Evolutionary conservation across 1,284 basidiomycete genomes (phyloP), one percentile per base, ranked within the genome.

Genomic region (Ceratobasidium sp.): DNA sequence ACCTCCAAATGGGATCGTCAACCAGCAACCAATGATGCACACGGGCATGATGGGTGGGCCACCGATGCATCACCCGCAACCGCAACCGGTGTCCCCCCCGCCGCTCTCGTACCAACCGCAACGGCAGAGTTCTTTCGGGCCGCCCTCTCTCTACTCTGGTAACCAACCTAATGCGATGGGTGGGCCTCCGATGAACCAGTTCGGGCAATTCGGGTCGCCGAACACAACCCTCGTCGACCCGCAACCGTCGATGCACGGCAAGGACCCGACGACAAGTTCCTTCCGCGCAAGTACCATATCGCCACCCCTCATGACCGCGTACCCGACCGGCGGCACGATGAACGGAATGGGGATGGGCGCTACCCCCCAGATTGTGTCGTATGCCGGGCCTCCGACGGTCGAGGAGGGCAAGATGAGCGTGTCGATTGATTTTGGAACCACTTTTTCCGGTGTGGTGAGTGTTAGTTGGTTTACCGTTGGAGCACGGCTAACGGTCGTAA

Each of bases 351-450:
- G 58, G 14, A 67, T 69, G 53, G 28, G 51, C 25, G 18, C 61
- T 38, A 54, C 21, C 30, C 58, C 46, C 3, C 70, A 69, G 54
- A 33, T 28, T 40, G 59, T 59, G 53, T n/a, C 25, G 25, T 73
- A 64, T 53, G 16, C 54, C 51, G 40, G 18, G n/a, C 53, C 40
- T 53, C 38, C 53, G 16, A 48, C 54, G 25, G 33, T 72, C 4
- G 78, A 79, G 40, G 77, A 79, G 59, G 78, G 77, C 46, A 75
- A 87, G 77, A 83, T 92, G 81, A 90, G 88, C 16, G 83, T 92
- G 28, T 86, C 89, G 3, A 90, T 92, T 75, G 91, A 92, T 80
- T 92, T 92, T 77, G 90, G 90, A 89, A 92, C 91, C 3, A 92
- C 91, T 1, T 92, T 92, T 80, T 92, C 91, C 49, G 91, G 91